Percentiles rank a stretch among this genome's conserved stretches.
Conservation (phyloP, 2,329 filamentous ascomycete genomes). For the Rhynchosporium secalis region DNA sequence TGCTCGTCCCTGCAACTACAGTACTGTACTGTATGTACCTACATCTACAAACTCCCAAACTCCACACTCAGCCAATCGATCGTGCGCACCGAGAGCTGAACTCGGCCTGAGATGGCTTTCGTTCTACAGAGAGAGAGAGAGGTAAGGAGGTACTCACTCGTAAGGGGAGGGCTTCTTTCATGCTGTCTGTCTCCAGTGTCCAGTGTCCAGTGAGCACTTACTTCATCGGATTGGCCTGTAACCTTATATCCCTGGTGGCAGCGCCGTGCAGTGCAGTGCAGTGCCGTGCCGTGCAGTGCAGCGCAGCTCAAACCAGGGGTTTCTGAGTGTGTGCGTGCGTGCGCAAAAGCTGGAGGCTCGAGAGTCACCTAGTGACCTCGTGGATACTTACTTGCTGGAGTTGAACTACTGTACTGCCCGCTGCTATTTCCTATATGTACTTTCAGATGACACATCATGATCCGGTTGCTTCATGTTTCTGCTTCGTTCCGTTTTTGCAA, state of each 20-base stretch:
- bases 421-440: conserved; percentile 14
- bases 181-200: neutral
- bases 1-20: neutral
- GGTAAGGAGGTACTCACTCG: no score
- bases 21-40: no score
- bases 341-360: conserved; percentile 6
- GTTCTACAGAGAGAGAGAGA: no score
- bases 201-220: neutral
- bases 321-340: neutral
- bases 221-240: conserved; percentile 1
- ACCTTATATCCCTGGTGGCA: conserved; percentile 6
- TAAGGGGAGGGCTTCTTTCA: no score
- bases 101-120: neutral
- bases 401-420: neutral
- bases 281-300: conserved; percentile 10
- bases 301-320: conserved; percentile 3
- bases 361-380: neutral
- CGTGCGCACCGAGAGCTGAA: neutral
- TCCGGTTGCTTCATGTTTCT: conserved; percentile 21
- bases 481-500: conserved; percentile 19
- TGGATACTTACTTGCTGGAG: neutral
- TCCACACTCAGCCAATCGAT: conserved; percentile 10
- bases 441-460: conserved; percentile 13
- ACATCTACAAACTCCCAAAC: neutral
- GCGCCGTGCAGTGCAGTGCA: conserved; percentile 12